phyloP scores from a whole-genome alignment of 176 grass and related monocot genomes.

The Themeda triandra region DNA sequence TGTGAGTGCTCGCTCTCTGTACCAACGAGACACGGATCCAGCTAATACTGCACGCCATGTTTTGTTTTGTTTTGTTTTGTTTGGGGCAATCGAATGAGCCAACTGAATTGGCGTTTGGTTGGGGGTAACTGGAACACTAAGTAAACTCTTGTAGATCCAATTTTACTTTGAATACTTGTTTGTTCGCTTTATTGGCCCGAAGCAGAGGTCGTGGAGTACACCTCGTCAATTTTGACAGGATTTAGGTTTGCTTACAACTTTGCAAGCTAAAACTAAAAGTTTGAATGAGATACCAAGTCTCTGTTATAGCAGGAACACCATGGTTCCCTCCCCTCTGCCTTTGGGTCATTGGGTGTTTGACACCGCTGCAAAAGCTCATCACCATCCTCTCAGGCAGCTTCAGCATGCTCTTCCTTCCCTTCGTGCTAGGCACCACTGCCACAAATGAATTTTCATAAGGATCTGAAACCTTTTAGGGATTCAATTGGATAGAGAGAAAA shows the following conservation, averaged over 20 bases:
- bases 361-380: not conserved
- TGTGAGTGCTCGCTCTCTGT: slow-evolving; percentile 34
- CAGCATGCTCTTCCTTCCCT: slow-evolving; percentile 64
- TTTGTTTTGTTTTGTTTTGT: too few relatives aligned
- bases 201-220: too few relatives aligned
- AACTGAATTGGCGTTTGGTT: not conserved
- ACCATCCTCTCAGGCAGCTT: slow-evolving; percentile 95
- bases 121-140: not conserved
- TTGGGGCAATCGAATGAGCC: too few relatives aligned
- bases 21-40: not conserved
- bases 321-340: not conserved
- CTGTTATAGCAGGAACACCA: not conserved
- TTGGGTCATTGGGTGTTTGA: not conserved
- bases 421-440: not conserved
- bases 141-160: too few relatives aligned
- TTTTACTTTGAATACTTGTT: too few relatives aligned
- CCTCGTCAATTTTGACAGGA: too few relatives aligned
- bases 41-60: not conserved
- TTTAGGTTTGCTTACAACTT: too few relatives aligned
- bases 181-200: too few relatives aligned
- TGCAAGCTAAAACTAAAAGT: not conserved
- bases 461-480: not conserved
- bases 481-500: not conserved
- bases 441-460: not conserved
- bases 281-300: not conserved